Evolutionary conservation across 495 filamentous ascomycete genomes (phyloP).

Genomic region (Poronia punctata): DNA sequence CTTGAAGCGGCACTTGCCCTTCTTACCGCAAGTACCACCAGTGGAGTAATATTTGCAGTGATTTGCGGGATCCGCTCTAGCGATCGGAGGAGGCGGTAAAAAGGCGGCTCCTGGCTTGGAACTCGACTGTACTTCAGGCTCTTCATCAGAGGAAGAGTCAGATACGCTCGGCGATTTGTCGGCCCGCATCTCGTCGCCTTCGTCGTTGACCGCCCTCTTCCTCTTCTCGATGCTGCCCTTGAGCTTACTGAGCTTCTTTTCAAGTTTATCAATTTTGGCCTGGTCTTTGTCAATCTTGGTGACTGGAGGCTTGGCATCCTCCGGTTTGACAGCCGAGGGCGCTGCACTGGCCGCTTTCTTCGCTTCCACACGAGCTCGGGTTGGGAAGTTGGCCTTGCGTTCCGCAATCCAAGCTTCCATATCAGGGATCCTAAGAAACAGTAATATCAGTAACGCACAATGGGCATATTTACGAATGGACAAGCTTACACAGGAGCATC

Average conservation of each 20-base stretch:
- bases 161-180: conserved; percentile 27
- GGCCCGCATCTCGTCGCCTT: conserved; percentile 49
- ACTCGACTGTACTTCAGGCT: conserved; percentile 41
- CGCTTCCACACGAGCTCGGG: conserved; percentile 52
- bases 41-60: conserved; percentile 57
- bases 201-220: conserved; percentile 49
- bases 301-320: conserved; percentile 16
- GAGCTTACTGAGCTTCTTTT: conserved; percentile 43
- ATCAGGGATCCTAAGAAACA: conserved; percentile 53
- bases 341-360: conserved; percentile 32
- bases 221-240: conserved; percentile 48
- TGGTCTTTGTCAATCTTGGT: conserved; percentile 34
- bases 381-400: conserved; percentile 71
- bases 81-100: conserved; percentile 34
- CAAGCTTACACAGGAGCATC: conserved; percentile 39
- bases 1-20: conserved; percentile 58
- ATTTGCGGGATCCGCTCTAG: conserved; percentile 44
- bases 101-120: conserved; percentile 17
- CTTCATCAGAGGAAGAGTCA: conserved; percentile 37
- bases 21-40: conserved; percentile 54
- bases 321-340: conserved; percentile 13
- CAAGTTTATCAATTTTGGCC: conserved; percentile 42
- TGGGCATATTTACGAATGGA: conserved; percentile 3
- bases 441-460: conserved; percentile 8
- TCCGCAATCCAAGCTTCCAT: conserved; percentile 75